A percentile compares a stretch with the other conserved stretches of the same genome.
Evolutionary conservation across 2,329 filamentous ascomycete genomes (phyloP).

Genomic region (Trichoderma sp.): DNA sequence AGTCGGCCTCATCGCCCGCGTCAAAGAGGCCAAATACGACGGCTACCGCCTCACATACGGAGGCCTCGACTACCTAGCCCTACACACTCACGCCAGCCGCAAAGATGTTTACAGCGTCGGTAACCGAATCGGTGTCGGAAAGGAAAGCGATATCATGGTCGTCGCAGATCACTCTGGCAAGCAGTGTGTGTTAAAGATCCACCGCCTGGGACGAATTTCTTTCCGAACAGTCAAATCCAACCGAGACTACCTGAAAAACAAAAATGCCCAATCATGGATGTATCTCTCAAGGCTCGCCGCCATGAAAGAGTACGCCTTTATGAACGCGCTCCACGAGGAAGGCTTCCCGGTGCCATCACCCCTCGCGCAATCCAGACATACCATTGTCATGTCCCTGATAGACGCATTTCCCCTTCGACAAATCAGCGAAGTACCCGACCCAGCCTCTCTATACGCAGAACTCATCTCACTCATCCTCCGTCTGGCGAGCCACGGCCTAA

Average conservation of each 20-base stretch:
- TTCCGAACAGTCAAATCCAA: slow-evolving; percentile 97
- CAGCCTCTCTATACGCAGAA: slow-evolving; percentile 86
- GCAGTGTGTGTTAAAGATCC: slow-evolving; percentile 91
- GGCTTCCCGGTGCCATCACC: slow-evolving; percentile 90
- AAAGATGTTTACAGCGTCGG: slow-evolving; percentile 89
- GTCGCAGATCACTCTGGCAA: slow-evolving; percentile 78
- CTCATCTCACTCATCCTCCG: slow-evolving; percentile 84
- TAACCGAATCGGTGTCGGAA: slow-evolving; percentile 92
- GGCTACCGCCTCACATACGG: slow-evolving; percentile 97
- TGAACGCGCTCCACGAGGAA: slow-evolving; percentile 81
- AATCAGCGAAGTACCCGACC: slow-evolving; percentile 80
- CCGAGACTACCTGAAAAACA: slow-evolving; percentile 88
- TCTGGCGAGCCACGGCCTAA: slow-evolving; percentile 83
- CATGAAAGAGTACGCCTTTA: slow-evolving; percentile 92
- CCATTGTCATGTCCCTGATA: slow-evolving; percentile 92
- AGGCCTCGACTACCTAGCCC: slow-evolving; percentile 93
- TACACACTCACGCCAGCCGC: slow-evolving; percentile 83
- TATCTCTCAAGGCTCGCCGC: slow-evolving; percentile 93
- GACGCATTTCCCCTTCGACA: slow-evolving; percentile 92
- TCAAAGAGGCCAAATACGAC: slow-evolving; percentile 97
- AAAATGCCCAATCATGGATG: slow-evolving; percentile 88
- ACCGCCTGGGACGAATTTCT: slow-evolving; percentile 91
- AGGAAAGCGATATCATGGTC: slow-evolving; percentile 96
- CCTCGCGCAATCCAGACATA: slow-evolving; percentile 87
- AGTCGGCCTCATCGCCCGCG: slow-evolving; percentile 83